Evolutionary conservation across 2,329 filamentous ascomycete species (phyloP).

Genomic region (Lachnum nothofagi): DNA sequence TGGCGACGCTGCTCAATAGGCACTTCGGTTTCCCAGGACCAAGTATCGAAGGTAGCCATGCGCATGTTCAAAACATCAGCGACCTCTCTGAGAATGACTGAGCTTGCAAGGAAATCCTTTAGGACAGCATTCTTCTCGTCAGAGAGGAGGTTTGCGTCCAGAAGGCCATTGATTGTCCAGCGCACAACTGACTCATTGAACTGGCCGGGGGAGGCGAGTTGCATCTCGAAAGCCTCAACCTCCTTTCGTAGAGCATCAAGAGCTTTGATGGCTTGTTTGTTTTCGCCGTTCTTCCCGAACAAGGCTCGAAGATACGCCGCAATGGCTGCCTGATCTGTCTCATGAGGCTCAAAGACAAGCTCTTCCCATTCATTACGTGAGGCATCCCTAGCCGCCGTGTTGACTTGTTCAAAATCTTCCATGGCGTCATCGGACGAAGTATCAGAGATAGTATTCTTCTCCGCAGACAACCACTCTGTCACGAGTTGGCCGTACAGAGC

Average conservation of each 20-base stretch:
- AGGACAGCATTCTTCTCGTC: conserved; percentile 47
- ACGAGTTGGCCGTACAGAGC: conserved; percentile 51
- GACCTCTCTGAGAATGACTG: conserved; percentile 45
- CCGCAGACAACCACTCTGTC: conserved; percentile 46
- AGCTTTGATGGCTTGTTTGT: conserved; percentile 38
- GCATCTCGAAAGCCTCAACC: conserved; percentile 36
- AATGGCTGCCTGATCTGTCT: conserved; percentile 44
- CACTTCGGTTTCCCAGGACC: conserved; percentile 47
- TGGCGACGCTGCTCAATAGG: conserved; percentile 48
- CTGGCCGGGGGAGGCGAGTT: conserved; percentile 25
- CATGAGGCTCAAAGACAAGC: conserved; percentile 46
- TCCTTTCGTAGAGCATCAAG: conserved; percentile 39
- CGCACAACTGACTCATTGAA: conserved; percentile 40
- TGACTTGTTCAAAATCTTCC: conserved; percentile 39
- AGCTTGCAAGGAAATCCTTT: conserved; percentile 45
- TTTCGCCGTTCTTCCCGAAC: conserved; percentile 36
- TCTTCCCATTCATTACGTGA: conserved; percentile 51
- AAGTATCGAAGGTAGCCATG: conserved; percentile 45
- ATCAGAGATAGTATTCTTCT: conserved; percentile 11
- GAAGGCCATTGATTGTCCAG: conserved; percentile 44
- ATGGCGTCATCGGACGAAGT: conserved; percentile 7
- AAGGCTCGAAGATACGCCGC: conserved; percentile 46
- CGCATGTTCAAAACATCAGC: conserved; percentile 55
- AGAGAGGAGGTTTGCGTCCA: conserved; percentile 46
- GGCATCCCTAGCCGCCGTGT: conserved; percentile 46